Conservation (phyloP, 1,284 basidiomycete genomes). For the Entoloma clypeatum region DNA sequence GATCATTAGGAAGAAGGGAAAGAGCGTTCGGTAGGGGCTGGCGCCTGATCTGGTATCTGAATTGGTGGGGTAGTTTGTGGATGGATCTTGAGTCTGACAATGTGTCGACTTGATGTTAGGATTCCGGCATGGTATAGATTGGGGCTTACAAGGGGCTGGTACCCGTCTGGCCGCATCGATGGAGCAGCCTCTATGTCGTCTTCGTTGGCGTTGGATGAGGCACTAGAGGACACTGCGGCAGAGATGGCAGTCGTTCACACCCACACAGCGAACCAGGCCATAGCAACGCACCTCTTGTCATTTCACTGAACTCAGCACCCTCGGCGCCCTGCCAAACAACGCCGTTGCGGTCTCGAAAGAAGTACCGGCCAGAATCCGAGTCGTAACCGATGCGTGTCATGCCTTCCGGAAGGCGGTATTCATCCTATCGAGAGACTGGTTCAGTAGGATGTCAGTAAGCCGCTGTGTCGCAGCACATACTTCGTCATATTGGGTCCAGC, state of each 20-base stretch:
- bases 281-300: slow-evolving; percentile 42
- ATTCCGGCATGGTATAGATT: background rate
- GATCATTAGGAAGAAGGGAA: slow-evolving; percentile 72
- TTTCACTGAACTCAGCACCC: slow-evolving; percentile 52
- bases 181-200: slow-evolving; percentile 57
- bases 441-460: background rate
- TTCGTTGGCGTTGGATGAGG: slow-evolving; percentile 25
- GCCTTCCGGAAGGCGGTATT: slow-evolving; percentile 56
- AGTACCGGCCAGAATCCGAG: slow-evolving; percentile 52
- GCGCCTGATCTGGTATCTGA: slow-evolving; percentile 32
- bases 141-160: slow-evolving; percentile 49
- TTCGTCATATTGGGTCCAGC: slow-evolving; percentile 57
- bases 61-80: slow-evolving; percentile 16
- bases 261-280: background rate
- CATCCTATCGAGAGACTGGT: slow-evolving; percentile 38
- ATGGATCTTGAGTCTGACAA: background rate
- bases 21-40: slow-evolving; percentile 55
- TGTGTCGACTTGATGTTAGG: too few relatives aligned
- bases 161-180: slow-evolving; percentile 48
- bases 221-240: too few relatives aligned
- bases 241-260: background rate
- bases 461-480: slow-evolving; percentile 22
- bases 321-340: slow-evolving; percentile 46
- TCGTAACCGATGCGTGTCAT: slow-evolving; percentile 63
- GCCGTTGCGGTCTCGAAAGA: slow-evolving; percentile 49